Evolutionary conservation across 1,284 basidiomycete species (phyloP).

Genomic region (Austroboletus niveus): DNA sequence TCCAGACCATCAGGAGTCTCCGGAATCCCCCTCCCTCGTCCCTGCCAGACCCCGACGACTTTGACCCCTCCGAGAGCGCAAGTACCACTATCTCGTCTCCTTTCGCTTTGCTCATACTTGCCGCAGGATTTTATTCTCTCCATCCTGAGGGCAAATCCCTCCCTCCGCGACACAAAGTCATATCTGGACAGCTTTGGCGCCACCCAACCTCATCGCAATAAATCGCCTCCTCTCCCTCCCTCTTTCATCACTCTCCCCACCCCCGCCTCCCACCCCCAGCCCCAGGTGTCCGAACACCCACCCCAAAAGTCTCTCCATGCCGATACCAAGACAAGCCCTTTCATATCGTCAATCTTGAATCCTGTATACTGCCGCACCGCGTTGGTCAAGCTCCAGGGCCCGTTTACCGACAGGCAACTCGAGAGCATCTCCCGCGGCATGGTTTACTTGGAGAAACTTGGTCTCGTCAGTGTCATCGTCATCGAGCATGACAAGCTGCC

Average conservation of each 20-base stretch:
- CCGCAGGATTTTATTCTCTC: slow-evolving; percentile 93
- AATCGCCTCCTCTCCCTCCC: slow-evolving; percentile 25
- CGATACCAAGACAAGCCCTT: slow-evolving; percentile 38
- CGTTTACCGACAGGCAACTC: slow-evolving; percentile 94
- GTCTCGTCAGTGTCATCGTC: slow-evolving; percentile 92
- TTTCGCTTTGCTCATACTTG: slow-evolving; percentile 6
- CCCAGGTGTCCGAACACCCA: slow-evolving; percentile 2
- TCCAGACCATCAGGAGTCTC: slow-evolving; percentile 49
- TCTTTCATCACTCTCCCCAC: slow-evolving; percentile 19
- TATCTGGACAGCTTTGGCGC: slow-evolving; percentile 87
- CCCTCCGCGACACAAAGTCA: slow-evolving; percentile 83
- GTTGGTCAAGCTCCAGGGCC: slow-evolving; percentile 96
- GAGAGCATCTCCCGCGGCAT: slow-evolving; percentile 92
- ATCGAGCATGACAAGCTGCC: slow-evolving; percentile 85
- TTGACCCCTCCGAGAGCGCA: slow-evolving; percentile 52
- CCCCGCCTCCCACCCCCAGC: slow-evolving; percentile 11
- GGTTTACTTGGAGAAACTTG: slow-evolving; percentile 93
- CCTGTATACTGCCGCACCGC: slow-evolving; percentile 84
- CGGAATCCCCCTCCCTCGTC: slow-evolving; percentile 28
- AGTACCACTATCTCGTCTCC: slow-evolving; percentile 17
- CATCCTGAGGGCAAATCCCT: slow-evolving; percentile 91
- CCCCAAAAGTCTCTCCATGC: slow-evolving; percentile 23
- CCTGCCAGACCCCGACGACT: slow-evolving; percentile 43
- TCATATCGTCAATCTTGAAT: slow-evolving; percentile 82
- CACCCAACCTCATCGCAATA: slow-evolving; percentile 37